Percentiles rank a stretch among this genome's conserved stretches.
Evolutionary conservation across 1,139 yeast genomes (phyloP).

Genomic region (Saccharomyces uvarum): DNA sequence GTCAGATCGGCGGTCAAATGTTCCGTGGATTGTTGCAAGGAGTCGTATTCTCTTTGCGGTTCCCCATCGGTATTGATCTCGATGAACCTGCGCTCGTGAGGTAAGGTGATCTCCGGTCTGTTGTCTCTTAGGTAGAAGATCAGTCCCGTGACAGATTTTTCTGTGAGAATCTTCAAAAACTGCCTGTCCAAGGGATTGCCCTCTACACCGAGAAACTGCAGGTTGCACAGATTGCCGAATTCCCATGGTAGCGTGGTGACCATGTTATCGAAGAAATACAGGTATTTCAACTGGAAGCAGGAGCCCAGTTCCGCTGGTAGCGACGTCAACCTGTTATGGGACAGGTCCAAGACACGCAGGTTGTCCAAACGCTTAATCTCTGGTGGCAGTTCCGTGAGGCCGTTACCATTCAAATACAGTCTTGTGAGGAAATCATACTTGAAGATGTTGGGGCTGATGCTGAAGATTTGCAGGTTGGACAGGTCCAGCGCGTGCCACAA

Average conservation of each 20-base stretch:
- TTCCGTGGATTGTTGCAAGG: conserved; percentile 32
- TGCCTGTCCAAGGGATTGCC: conserved; percentile 79
- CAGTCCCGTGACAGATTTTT: conserved; percentile 79
- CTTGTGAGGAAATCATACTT: conserved; percentile 80
- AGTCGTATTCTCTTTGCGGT: conserved; percentile 37
- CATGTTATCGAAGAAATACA: conserved; percentile 83
- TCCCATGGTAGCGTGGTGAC: conserved; percentile 69
- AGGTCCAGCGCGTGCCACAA: conserved; percentile 93
- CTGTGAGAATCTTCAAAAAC: conserved; percentile 59
- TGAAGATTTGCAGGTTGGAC: conserved; percentile 77
- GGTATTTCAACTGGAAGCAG: conserved; percentile 69
- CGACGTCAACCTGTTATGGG: conserved; percentile 62
- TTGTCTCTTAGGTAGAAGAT: conserved; percentile 75
- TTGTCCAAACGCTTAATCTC: conserved; percentile 62
- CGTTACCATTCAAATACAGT: conserved; percentile 80
- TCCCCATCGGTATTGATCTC: conserved; percentile 72
- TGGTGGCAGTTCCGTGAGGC: conserved; percentile 61
- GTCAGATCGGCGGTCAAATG: conserved; percentile 24
- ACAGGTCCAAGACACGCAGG: conserved; percentile 76
- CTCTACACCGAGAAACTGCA: conserved; percentile 83
- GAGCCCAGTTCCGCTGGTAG: conserved; percentile 80
- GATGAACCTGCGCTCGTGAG: conserved; percentile 77
- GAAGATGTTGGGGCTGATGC: conserved; percentile 65
- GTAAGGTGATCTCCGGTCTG: conserved; percentile 58
- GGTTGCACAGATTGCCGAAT: conserved; percentile 77